Evolutionary conservation across 2,329 filamentous ascomycete genomes (phyloP).

Genomic region (Fusarium transvaalense): DNA sequence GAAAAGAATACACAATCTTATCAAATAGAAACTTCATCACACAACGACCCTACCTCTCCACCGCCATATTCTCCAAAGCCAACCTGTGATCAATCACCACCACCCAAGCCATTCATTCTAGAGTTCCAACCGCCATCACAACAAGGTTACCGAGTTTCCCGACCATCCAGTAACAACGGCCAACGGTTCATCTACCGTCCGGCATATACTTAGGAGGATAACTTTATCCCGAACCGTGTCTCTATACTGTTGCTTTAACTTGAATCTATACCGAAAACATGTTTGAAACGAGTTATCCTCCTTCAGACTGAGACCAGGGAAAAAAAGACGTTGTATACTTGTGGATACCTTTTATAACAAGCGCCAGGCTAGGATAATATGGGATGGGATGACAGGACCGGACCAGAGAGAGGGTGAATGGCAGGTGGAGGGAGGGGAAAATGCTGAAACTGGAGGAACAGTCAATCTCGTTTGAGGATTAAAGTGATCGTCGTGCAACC

Average conservation of each 20-base stretch:
- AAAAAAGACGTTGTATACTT: background rate
- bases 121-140: slow-evolving; percentile 27
- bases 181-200: slow-evolving; percentile 19
- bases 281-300: background rate
- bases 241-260: background rate
- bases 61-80: slow-evolving; percentile 10
- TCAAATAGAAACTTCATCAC: slow-evolving; percentile 1
- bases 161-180: background rate
- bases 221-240: background rate
- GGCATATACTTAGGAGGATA: background rate
- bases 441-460: slow-evolving; percentile 28
- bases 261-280: background rate
- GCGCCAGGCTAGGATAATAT: no score
- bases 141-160: slow-evolving; percentile 2
- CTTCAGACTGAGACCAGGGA: background rate
- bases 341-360: background rate
- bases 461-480: slow-evolving; percentile 16
- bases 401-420: background rate
- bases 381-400: background rate
- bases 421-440: slow-evolving; percentile 4
- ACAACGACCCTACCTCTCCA: slow-evolving; percentile 3
- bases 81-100: slow-evolving; percentile 1
- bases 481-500: slow-evolving; percentile 19
- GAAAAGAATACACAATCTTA: slow-evolving; percentile 11
- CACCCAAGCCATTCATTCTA: slow-evolving; percentile 10